Evolutionary conservation across 805 yeast species (phyloP), one percentile per base, ranked within the genome.

Genomic region (Starmera quercuum): DNA sequence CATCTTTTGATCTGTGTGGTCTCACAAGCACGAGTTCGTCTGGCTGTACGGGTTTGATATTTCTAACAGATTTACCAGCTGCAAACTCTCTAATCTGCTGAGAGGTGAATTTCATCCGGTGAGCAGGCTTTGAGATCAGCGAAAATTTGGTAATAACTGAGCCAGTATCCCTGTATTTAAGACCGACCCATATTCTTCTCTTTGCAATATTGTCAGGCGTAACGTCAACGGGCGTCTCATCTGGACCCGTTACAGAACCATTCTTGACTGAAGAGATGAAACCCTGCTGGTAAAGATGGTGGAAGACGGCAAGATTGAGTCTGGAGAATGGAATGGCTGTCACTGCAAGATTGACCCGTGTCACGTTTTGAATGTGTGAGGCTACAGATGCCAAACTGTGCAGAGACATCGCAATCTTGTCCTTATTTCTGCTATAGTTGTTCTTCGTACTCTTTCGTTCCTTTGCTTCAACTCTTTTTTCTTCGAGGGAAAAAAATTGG

Each of bases 241-340:
- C 97, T 11, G 98, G 97, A 1, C 96, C 95, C 8, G 71, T 54
- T 2, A 74, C 64, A 7, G 90, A 82, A 3, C 98, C 98, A 50
- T 84, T 74, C 51, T 84, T 94, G 33, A 92, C 71, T 3, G 87
- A 73, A 1, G 87, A 73, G 29, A 92, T 64, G 54, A 90, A 86
- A 0, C 98, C 98, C 59, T 88, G 94, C 43, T 81, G 83, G 63
- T 90, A 85, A 25, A 92, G 71, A 23, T 87, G 90, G 34, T 83
- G 64, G 11, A 94, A 85, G 31, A 92, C 71, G 49, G 83, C 86
- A 35, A 92, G 67, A 56, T 90, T 95, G 46, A 86, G 64, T 47
- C 81, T 78, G 11, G 88, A 74, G 64, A 79, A 83, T 18, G 95
- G 96, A 14, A 92, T 71, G 14, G 86, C 73, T 0, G 97, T 85